Conservation (phyloP, 768 basidiomycete species). For the Pisolithus orientalis region DNA sequence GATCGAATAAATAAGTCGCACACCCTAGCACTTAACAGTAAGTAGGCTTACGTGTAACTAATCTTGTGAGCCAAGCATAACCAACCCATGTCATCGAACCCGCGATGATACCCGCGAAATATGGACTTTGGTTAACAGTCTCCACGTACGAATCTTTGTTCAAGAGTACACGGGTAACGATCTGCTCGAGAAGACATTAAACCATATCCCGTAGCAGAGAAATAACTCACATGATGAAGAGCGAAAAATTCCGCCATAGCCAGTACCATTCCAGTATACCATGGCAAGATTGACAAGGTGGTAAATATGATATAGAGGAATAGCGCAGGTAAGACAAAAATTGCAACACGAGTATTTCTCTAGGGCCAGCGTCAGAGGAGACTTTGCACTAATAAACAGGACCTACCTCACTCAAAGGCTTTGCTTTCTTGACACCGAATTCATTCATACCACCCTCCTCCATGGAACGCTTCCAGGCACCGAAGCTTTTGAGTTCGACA, state of each 20-base stretch:
- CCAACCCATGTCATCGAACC: slow-evolving; percentile 84
- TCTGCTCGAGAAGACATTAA: slow-evolving; percentile 33
- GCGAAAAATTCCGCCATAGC: slow-evolving; percentile 84
- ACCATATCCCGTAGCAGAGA: not conserved
- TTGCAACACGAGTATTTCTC: slow-evolving; percentile 77
- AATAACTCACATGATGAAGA: slow-evolving; percentile 84
- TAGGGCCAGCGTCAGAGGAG: slow-evolving; percentile 21
- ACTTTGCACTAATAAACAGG: not conserved
- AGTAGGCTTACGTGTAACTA: slow-evolving; percentile 55
- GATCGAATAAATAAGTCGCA: not conserved
- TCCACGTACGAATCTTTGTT: slow-evolving; percentile 80
- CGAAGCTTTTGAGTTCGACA: slow-evolving; percentile 82
- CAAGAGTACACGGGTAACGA: slow-evolving; percentile 80
- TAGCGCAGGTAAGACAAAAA: slow-evolving; percentile 72
- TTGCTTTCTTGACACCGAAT: slow-evolving; percentile 59
- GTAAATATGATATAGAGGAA: slow-evolving; percentile 81
- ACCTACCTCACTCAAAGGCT: slow-evolving; percentile 67
- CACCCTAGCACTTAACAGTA: not conserved
- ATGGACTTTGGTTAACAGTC: slow-evolving; percentile 79
- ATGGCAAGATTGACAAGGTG: slow-evolving; percentile 77
- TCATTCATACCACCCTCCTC: slow-evolving; percentile 83
- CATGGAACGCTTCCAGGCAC: slow-evolving; percentile 84
- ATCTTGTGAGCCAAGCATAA: slow-evolving; percentile 74
- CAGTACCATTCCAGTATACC: slow-evolving; percentile 83
- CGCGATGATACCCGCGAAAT: slow-evolving; percentile 87